Conservation (phyloP, 495 filamentous ascomycete species). For the Massariosphaeria phaeospora region DNA sequence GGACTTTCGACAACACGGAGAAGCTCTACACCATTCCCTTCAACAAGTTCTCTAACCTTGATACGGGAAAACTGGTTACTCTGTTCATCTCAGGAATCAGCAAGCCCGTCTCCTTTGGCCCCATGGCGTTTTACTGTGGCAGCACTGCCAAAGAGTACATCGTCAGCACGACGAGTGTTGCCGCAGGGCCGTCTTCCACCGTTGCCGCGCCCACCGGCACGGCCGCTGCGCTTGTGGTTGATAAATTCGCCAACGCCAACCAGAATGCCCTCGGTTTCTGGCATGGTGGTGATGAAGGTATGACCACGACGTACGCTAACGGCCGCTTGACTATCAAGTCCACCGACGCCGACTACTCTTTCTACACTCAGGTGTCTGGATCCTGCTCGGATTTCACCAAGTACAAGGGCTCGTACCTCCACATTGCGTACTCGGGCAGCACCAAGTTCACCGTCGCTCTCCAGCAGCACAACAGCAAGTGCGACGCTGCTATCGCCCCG, state of each 20-base stretch:
- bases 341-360: constrained; percentile 63
- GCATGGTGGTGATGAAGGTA: constrained; percentile 64
- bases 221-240: constrained; percentile 57
- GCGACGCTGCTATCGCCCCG: constrained; percentile 55
- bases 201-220: constrained; percentile 47
- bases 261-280: constrained; percentile 64
- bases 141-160: constrained; percentile 49
- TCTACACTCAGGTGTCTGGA: constrained; percentile 59
- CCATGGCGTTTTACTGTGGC: constrained; percentile 59
- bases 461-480: constrained; percentile 66
- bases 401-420: constrained; percentile 59
- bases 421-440: constrained; percentile 64
- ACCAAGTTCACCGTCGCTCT: constrained; percentile 64
- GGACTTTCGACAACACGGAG: constrained; percentile 58
- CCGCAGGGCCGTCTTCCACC: constrained; percentile 44
- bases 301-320: constrained; percentile 48
- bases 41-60: constrained; percentile 49
- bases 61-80: constrained; percentile 49
- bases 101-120: constrained; percentile 50
- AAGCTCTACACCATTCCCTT: constrained; percentile 57
- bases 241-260: constrained; percentile 54
- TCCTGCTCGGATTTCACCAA: constrained; percentile 57
- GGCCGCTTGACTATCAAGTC: constrained; percentile 56
- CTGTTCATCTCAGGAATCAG: constrained; percentile 48
- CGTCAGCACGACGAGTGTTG: constrained; percentile 40